Evolutionary conservation across 768 basidiomycete genomes (phyloP).

Genomic region (Hygrophoropsis aurantiaca): DNA sequence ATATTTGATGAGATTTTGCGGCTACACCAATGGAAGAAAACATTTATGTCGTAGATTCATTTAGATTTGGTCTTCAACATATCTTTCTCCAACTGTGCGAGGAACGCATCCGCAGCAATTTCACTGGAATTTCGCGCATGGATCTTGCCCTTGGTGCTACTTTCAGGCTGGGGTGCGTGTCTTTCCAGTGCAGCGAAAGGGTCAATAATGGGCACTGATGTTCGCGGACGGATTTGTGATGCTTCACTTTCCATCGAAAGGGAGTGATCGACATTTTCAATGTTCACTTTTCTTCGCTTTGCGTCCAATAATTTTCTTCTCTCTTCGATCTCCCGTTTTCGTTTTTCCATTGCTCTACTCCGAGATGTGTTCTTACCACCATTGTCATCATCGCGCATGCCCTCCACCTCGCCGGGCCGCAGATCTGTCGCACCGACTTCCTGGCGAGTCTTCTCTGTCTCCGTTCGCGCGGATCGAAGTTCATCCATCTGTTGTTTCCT

Average conservation of each 20-base stretch:
- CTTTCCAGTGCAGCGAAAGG: slow-evolving; percentile 54
- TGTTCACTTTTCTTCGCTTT: slow-evolving; percentile 59
- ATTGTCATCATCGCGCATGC: slow-evolving; percentile 52
- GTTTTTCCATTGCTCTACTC: slow-evolving; percentile 62
- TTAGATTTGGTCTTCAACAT: slow-evolving; percentile 44
- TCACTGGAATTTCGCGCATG: slow-evolving; percentile 13
- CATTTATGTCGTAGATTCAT: slow-evolving; percentile 4
- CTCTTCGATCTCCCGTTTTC: slow-evolving; percentile 74
- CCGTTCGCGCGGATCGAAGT: slow-evolving; percentile 60
- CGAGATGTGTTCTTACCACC: slow-evolving; percentile 22
- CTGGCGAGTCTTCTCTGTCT: slow-evolving; percentile 65
- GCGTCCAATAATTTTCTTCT: slow-evolving; percentile 58
- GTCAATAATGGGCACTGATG: slow-evolving; percentile 28
- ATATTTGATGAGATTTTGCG: neutral
- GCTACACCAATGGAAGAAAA: neutral
- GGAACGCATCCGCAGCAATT: slow-evolving; percentile 59
- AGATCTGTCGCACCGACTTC: slow-evolving; percentile 62
- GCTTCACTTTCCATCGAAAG: slow-evolving; percentile 11
- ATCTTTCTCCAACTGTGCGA: slow-evolving; percentile 65
- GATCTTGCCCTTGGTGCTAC: slow-evolving; percentile 23
- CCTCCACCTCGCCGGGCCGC: slow-evolving; percentile 73
- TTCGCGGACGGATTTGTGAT: no score
- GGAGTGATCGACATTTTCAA: no score
- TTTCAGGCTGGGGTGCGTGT: slow-evolving; percentile 15
- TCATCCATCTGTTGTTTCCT: slow-evolving; percentile 83